These are phyloP conservation scores for Rhizoctonia solani DNA, from an alignment of 1,284 basidiomycete species.

Conservation along the genomic window DNA sequence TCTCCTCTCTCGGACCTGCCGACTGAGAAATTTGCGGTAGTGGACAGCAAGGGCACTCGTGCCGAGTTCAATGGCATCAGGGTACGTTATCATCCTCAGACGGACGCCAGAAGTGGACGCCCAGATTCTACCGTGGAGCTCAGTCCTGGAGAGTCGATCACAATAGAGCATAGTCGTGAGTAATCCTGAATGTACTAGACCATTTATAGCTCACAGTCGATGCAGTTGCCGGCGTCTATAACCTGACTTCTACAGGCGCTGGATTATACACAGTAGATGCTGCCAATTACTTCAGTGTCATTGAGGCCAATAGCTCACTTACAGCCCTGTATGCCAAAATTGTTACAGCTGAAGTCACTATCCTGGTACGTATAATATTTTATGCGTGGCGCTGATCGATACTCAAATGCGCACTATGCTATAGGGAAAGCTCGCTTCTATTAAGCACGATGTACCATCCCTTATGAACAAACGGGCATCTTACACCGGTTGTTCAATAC, in stretches of 20 bases:
- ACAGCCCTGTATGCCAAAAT: slow-evolving; percentile 47
- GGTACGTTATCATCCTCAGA: slow-evolving; percentile 43
- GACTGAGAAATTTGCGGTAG: slow-evolving; percentile 53
- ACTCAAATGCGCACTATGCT: not conserved
- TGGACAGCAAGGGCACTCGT: slow-evolving; percentile 46
- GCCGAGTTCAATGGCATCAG: slow-evolving; percentile 46
- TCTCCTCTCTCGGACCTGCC: slow-evolving; percentile 50
- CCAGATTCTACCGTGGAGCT: slow-evolving; percentile 47
- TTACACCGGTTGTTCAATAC: slow-evolving; percentile 3
- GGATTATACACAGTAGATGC: slow-evolving; percentile 52
- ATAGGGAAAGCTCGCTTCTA: slow-evolving; percentile 22
- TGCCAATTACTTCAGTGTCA: slow-evolving; percentile 51
- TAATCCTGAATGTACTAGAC: slow-evolving; percentile 28
- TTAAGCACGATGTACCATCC: not conserved
- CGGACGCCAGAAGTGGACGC: slow-evolving; percentile 39
- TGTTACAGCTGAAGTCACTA: slow-evolving; percentile 45
- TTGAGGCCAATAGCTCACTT: slow-evolving; percentile 45
- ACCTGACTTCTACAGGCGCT: slow-evolving; percentile 51
- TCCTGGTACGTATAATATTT: slow-evolving; percentile 17
- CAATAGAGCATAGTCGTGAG: slow-evolving; percentile 49
- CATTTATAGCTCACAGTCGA: not conserved
- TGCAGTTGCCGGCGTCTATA: slow-evolving; percentile 56
- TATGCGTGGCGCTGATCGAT: no score
- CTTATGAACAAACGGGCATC: slow-evolving; percentile 7
- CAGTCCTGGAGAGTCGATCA: slow-evolving; percentile 51